Evolutionary conservation across 1,284 basidiomycete genomes (phyloP), one percentile per base, ranked within the genome.

Genomic region (Phellopilus nigrolimitatus): DNA sequence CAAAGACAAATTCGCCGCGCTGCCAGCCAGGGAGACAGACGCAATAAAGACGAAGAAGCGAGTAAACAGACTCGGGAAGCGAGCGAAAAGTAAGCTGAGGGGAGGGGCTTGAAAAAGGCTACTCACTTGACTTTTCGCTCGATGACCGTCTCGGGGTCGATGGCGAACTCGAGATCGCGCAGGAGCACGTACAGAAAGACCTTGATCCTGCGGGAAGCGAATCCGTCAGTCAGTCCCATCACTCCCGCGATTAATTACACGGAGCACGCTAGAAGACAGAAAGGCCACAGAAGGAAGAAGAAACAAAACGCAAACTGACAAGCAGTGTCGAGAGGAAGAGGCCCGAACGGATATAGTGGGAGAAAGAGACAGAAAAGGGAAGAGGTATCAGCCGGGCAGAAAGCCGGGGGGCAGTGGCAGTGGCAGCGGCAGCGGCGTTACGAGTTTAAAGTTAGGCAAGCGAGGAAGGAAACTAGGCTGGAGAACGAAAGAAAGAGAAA

Each of bases 61-160:
- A 34, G 30, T 27, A 17, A 13, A 40, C 22, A 19, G 25, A 48
- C 3, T 22, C 36, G 37, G 31, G 34, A 21, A 36, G 37, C 27
- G 54, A 19, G 31, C 22, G 19, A 36, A 49, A 21, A 48, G 3
- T 38, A 39, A 25, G 34, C 34, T 37, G 50, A 40, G 34, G 47
- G 15, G 27, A 40, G 46, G 9, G 21, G 13, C 17, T n/a, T n/a
- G n/a, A n/a, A n/a, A n/a, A n/a, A n/a, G n/a, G n/a, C n/a, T n/a
- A 74, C 79, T 69, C 62, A 83, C 80, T 81, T 82, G 63, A 79
- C 71, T 50, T 72, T 75, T 66, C 82, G 82, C 69, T 82, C 78
- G 57, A 82, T 76, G 57, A 79, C 71, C 57, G 79, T 64, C 42
- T 66, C 64, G 22, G 74, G 70, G 61, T 79, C 76, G 24, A 76